phyloP scores from a whole-genome alignment of 495 filamentous ascomycete genomes.

The Trichoderma erinaceum region DNA sequence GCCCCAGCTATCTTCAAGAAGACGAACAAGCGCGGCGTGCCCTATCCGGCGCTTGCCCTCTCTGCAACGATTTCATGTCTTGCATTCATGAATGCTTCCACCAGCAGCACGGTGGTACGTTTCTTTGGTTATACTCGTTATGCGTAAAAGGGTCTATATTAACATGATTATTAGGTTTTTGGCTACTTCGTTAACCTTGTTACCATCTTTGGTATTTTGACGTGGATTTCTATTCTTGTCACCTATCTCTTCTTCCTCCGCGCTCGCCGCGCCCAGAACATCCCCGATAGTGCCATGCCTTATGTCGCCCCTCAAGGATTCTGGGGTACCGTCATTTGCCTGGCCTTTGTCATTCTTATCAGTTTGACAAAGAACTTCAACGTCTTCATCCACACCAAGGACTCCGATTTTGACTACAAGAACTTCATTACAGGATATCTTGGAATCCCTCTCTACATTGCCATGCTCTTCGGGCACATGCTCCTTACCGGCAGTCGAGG shows the following conservation, averaged over 20 bases:
- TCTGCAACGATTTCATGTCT: constrained; percentile 59
- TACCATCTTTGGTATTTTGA: constrained; percentile 72
- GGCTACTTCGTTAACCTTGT: constrained; percentile 80
- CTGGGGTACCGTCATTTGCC: constrained; percentile 59
- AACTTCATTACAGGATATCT: constrained; percentile 79
- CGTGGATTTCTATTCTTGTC: constrained; percentile 79
- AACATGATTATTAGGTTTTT: constrained; percentile 48
- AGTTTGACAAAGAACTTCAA: constrained; percentile 72
- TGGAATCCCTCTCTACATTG: constrained; percentile 72
- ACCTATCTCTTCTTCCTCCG: constrained; percentile 75
- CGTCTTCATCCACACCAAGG: constrained; percentile 55
- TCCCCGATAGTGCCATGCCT: constrained; percentile 58
- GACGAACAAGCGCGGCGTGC: constrained; percentile 71
- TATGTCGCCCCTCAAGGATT: constrained; percentile 68
- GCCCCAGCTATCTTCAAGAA: constrained; percentile 64
- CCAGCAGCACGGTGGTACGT: constrained; percentile 44
- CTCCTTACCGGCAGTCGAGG: constrained; percentile 44
- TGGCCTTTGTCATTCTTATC: constrained; percentile 64
- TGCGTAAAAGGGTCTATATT: not conserved
- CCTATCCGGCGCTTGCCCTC: constrained; percentile 58
- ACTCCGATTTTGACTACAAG: constrained; percentile 57
- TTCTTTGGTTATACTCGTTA: not conserved
- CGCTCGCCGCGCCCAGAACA: constrained; percentile 64
- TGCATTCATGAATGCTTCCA: constrained; percentile 72
- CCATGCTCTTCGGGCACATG: constrained; percentile 69